These are phyloP conservation scores for Botrytis elliptica DNA, from an alignment of 2,329 filamentous ascomycete genomes.

Conservation along the genomic window DNA sequence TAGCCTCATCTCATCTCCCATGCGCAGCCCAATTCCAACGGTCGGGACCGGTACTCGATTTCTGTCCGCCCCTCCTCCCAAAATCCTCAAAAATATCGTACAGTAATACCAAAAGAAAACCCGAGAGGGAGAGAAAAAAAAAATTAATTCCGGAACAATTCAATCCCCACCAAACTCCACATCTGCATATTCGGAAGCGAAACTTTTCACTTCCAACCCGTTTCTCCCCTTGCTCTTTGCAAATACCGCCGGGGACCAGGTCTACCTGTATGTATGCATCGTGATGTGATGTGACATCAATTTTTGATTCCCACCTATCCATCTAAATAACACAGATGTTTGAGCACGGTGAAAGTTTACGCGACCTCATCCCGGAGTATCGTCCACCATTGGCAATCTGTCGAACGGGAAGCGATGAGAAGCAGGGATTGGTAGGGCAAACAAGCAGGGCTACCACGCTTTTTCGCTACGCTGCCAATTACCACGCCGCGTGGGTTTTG, in stretches of 20 bases:
- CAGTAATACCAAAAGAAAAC: neutral
- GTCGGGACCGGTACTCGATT: neutral
- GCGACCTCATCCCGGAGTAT: neutral
- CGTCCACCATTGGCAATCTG: neutral
- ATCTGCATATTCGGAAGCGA: slow-evolving; percentile 5
- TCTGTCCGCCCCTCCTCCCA: too few relatives aligned
- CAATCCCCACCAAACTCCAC: neutral
- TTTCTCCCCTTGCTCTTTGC: neutral
- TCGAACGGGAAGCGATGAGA: neutral
- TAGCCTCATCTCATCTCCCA: neutral
- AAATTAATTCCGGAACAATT: neutral
- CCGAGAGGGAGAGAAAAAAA: neutral
- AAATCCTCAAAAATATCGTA: neutral
- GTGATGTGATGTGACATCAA: slow-evolving; percentile 7
- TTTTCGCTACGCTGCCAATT: neutral
- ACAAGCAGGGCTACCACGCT: slow-evolving; percentile 3
- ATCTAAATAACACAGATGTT: neutral
- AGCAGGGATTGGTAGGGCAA: slow-evolving; percentile 5
- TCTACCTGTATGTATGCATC: neutral
- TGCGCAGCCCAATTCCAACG: neutral
- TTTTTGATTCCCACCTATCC: neutral
- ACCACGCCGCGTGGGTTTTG: neutral
- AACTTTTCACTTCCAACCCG: neutral
- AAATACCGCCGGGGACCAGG: neutral
- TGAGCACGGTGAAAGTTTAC: neutral